These are phyloP conservation scores for Porogramme epimiltina DNA, from an alignment of 1,284 basidiomycete genomes.

Conservation along the genomic window DNA sequence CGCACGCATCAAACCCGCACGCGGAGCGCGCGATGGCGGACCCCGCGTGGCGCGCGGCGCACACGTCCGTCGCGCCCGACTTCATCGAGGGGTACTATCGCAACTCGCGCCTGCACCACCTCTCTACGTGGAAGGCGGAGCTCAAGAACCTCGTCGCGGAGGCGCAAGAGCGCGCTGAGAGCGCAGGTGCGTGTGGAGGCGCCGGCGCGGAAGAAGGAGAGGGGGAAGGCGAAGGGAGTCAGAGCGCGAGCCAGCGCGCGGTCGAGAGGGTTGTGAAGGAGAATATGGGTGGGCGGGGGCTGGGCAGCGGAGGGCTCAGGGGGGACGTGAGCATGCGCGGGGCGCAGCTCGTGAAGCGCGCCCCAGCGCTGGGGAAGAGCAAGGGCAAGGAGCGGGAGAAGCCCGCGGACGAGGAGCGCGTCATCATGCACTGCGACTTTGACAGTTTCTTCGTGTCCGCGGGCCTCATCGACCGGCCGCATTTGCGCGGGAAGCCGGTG, in stretches of 20 bases:
- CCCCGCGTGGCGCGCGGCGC: slow-evolving; percentile 81
- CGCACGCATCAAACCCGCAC: slow-evolving; percentile 63
- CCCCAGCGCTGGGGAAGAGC: slow-evolving; percentile 38
- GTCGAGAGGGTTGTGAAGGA: slow-evolving; percentile 27
- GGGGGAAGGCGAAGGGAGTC: not conserved
- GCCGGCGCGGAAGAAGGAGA: not conserved
- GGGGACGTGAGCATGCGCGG: slow-evolving; percentile 61
- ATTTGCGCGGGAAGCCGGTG: slow-evolving; percentile 83
- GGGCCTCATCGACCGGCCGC: slow-evolving; percentile 77
- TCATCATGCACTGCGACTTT: slow-evolving; percentile 95
- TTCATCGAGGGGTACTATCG: slow-evolving; percentile 92
- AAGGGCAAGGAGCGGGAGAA: slow-evolving; percentile 60
- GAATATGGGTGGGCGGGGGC: slow-evolving; percentile 26
- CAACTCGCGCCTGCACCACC: slow-evolving; percentile 89
- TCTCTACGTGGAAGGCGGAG: slow-evolving; percentile 93
- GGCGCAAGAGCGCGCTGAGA: slow-evolving; percentile 74
- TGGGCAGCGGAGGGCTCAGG: slow-evolving; percentile 10
- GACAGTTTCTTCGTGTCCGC: slow-evolving; percentile 97
- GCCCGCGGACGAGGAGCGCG: slow-evolving; percentile 48
- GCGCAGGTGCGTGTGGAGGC: slow-evolving; percentile 17
- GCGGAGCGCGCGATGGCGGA: slow-evolving; percentile 80
- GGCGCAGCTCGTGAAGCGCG: slow-evolving; percentile 51
- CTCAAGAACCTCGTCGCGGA: slow-evolving; percentile 81
- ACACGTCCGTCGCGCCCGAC: slow-evolving; percentile 85
- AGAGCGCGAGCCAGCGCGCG: slow-evolving; percentile 30